Base-by-base conservation (phyloP, 2,329 filamentous ascomycete genomes). In the Tolypocladium tundrense region DNA sequence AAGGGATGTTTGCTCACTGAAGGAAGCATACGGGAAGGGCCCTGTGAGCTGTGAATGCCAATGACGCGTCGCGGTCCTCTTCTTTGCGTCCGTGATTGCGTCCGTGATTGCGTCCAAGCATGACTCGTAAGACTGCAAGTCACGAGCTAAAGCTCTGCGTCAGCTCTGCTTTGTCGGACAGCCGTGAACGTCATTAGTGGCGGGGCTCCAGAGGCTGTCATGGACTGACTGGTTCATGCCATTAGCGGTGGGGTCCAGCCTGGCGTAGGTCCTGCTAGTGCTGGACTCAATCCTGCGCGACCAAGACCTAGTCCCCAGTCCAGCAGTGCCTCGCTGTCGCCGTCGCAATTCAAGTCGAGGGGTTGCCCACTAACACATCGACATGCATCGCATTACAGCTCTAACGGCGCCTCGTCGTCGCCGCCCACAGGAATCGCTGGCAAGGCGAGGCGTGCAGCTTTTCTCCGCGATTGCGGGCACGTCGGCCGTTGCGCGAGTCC, bases 381-480 rank as follows among this genome's bases (percentile, higher is more conserved):
- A 52, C 48, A 14, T 13, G 31, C 10, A 6, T n/a, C 2, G 31
- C 31, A 14, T n/a, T 19, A 35, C 48, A 31, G 19, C 48, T 21
- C 48, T 52, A 52, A 52, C 48, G 31, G 10, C 48, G 48, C 31
- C 48, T 51, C 48, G 48, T 35, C 48, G 48, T 35, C 31, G 31
- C 27, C 14, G 45, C 48, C 48, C 31, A 21, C 48, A 35, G 48
- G 9, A 35, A 31, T 21, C 19, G 11, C 27, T 27, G 16, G 48
- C 48, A 35, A 35, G 11, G 14, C 11, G 45, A 50, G 27, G 45
- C 31, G 31, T 51, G 19, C 48, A 37, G 48, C 48, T 52, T 52
- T 52, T 52, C 48, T 52, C 48, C 48, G 60, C 60, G 60, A 59
- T 60, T 58, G 59, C 60, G 53, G 53, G 53, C 53, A 40, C 53